phyloP scores from a whole-genome alignment of 768 basidiomycete species.

The Suillus plorans region DNA sequence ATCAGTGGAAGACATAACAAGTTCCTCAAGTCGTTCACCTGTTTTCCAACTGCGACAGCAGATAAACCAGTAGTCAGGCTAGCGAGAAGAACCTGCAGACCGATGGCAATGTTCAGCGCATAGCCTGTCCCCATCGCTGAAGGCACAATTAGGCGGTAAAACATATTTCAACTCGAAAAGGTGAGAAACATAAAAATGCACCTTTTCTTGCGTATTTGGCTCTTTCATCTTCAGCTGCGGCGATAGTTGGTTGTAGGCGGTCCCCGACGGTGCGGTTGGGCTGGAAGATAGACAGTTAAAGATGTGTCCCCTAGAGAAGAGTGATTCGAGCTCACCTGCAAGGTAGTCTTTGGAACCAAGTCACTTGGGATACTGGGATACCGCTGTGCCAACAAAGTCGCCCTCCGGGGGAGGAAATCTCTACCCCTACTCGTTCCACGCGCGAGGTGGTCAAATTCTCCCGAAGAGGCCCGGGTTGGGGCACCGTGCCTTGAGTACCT shows the following conservation, averaged over 20 bases:
- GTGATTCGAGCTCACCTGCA: background rate
- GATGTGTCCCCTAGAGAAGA: background rate
- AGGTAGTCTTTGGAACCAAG: background rate
- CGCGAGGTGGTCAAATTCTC: background rate
- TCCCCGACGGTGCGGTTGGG: slow-evolving; percentile 37
- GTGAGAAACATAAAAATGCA: background rate
- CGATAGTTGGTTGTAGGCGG: slow-evolving; percentile 49
- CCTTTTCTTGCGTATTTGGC: slow-evolving; percentile 46
- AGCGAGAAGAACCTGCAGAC: slow-evolving; percentile 26
- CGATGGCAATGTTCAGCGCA: slow-evolving; percentile 24
- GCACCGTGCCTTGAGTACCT: background rate
- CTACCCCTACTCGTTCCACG: background rate
- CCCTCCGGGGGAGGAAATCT: background rate
- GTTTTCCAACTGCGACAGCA: slow-evolving; percentile 21
- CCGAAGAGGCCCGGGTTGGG: background rate
- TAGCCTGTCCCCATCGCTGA: slow-evolving; percentile 15
- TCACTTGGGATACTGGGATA: background rate
- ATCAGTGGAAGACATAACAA: background rate
- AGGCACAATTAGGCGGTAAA: background rate
- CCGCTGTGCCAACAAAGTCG: background rate
- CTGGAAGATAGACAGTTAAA: background rate
- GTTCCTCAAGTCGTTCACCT: slow-evolving; percentile 9
- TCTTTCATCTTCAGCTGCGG: slow-evolving; percentile 41
- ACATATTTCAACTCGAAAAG: background rate
- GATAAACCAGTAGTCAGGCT: slow-evolving; percentile 28